Evolutionary conservation across 768 basidiomycete species (phyloP).

Genomic region (Suillus luteus): DNA sequence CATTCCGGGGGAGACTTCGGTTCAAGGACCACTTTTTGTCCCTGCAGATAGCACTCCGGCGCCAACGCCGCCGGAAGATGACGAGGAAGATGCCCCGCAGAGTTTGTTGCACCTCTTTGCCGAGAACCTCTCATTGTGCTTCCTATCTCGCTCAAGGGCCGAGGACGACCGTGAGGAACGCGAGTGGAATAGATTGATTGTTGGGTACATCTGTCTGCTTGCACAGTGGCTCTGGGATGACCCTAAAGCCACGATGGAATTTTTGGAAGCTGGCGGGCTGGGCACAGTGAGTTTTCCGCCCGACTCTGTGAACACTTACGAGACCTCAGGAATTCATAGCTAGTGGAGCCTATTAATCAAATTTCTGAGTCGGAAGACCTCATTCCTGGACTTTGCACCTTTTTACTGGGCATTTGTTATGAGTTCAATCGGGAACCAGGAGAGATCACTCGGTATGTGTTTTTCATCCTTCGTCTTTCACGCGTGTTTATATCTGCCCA

Average conservation of each 20-base stretch:
- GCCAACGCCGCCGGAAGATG: conserved; percentile 36
- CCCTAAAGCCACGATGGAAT: conserved; percentile 81
- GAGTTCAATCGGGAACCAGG: conserved; percentile 96
- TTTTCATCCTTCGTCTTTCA: background rate
- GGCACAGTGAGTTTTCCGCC: conserved; percentile 68
- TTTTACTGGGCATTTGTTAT: conserved; percentile 91
- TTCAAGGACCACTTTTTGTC: conserved; percentile 61
- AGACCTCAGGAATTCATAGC: conserved; percentile 43
- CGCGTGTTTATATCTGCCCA: background rate
- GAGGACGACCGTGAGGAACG: conserved; percentile 68
- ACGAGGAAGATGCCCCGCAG: conserved; percentile 67
- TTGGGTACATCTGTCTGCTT: conserved; percentile 81
- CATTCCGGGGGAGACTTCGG: conserved; percentile 31
- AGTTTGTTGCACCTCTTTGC: conserved; percentile 81
- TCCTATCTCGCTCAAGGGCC: conserved; percentile 63
- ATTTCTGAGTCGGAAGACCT: conserved; percentile 81
- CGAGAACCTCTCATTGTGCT: conserved; percentile 87
- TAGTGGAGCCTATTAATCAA: conserved; percentile 95
- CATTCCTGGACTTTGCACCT: conserved; percentile 88
- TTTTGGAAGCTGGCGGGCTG: conserved; percentile 87
- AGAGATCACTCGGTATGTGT: conserved; percentile 83
- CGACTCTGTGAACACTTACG: background rate
- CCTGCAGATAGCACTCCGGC: conserved; percentile 65
- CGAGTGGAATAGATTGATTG: conserved; percentile 90
- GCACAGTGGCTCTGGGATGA: conserved; percentile 98